phyloP scores from a whole-genome alignment of 306 rosid genomes.

The Trifolium subterraneum region DNA sequence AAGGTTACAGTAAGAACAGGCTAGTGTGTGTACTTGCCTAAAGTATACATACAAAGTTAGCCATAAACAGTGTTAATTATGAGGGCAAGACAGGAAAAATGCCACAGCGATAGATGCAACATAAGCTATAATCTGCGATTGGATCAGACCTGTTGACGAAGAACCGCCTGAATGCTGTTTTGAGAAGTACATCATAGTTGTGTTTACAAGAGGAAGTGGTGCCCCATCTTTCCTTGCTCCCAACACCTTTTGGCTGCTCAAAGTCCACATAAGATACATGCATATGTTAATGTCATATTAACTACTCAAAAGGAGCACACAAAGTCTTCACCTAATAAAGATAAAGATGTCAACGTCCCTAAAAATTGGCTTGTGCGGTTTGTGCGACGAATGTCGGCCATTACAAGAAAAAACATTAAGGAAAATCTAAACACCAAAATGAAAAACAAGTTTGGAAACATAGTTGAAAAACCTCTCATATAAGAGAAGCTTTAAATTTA shows the following conservation, averaged over 20 bases:
- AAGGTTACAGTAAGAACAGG: slow-evolving; percentile 26
- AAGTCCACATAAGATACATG: slow-evolving; percentile 17
- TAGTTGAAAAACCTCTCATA: background rate
- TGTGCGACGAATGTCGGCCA: background rate
- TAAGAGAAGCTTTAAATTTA: background rate
- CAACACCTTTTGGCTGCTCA: slow-evolving; percentile 74
- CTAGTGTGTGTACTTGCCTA: slow-evolving; percentile 44
- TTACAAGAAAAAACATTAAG: background rate
- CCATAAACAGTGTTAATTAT: slow-evolving; percentile 34
- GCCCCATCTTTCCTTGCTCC: slow-evolving; percentile 79
- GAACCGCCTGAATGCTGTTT: slow-evolving; percentile 45
- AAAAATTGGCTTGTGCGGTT: background rate
- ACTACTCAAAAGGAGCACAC: background rate
- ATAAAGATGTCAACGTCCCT: background rate
- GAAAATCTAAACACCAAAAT: background rate
- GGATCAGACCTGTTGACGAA: slow-evolving; percentile 52
- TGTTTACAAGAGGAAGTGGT: slow-evolving; percentile 76
- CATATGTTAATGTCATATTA: background rate
- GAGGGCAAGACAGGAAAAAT: slow-evolving; percentile 44
- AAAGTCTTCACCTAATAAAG: background rate
- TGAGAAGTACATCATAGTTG: slow-evolving; percentile 83
- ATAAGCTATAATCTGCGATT: slow-evolving; percentile 40
- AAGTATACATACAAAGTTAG: slow-evolving; percentile 36
- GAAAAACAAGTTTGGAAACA: background rate
- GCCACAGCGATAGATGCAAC: slow-evolving; percentile 37